A percentile compares a stretch with the other conserved stretches of the same genome.
Evolutionary conservation across 1,284 basidiomycete species (phyloP).

Genomic region (Sanghuangporus sanghuang): DNA sequence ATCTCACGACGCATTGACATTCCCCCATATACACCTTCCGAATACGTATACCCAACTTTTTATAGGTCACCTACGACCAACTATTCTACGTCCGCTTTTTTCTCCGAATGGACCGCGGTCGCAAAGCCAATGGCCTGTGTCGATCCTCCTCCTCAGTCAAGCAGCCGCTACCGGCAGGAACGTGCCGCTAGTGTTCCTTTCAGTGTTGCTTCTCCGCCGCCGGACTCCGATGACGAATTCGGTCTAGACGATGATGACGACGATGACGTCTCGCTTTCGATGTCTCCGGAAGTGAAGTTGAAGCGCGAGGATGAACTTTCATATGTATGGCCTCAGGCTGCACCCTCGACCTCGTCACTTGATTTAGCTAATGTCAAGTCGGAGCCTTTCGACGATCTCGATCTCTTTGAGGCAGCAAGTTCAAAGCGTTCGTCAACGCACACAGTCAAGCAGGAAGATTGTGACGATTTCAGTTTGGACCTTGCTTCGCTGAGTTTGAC

Average conservation of each 20-base stretch:
- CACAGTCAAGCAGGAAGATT: constrained; percentile 31
- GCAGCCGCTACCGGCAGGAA: neutral
- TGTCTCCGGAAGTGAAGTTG: constrained; percentile 1
- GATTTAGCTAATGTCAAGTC: constrained; percentile 44
- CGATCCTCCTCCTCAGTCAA: neutral
- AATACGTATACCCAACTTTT: constrained; percentile 5
- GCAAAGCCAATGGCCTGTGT: constrained; percentile 10
- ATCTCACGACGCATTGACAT: constrained; percentile 42
- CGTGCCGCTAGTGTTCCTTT: constrained; percentile 26
- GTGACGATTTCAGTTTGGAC: constrained; percentile 36
- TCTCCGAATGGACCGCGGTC: constrained; percentile 1
- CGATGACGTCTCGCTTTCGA: constrained; percentile 24
- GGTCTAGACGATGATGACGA: constrained; percentile 22
- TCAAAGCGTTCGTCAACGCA: constrained; percentile 32
- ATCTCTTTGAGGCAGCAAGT: constrained; percentile 35
- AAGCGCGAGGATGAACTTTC: constrained; percentile 12
- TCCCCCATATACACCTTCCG: constrained; percentile 44
- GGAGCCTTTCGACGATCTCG: constrained; percentile 44
- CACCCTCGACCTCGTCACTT: constrained; percentile 10
- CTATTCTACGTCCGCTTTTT: neutral
- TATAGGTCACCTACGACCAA: constrained; percentile 1
- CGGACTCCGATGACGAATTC: constrained; percentile 57
- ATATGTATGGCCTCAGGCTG: constrained; percentile 11
- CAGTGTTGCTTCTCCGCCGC: constrained; percentile 54
- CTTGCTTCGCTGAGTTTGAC: constrained; percentile 22